Evolutionary conservation across 2,329 filamentous ascomycete genomes (phyloP).

Genomic region (Cercospora sojina): DNA sequence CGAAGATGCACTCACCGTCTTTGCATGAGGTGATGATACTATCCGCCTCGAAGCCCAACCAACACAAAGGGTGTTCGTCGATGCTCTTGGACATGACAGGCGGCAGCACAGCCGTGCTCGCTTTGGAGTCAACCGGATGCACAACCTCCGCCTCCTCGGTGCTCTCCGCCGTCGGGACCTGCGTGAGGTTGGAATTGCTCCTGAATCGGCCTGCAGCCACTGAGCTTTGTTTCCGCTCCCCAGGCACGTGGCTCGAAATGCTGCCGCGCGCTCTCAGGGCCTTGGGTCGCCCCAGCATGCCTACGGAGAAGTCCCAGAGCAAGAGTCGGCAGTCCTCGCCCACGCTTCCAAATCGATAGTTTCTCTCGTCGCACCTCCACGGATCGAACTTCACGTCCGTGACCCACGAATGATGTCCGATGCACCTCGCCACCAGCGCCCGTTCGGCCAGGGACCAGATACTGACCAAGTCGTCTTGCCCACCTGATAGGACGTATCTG

Average conservation of each 20-base stretch:
- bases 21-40: conserved; percentile 91
- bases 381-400: conserved; percentile 91
- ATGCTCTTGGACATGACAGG: conserved; percentile 86
- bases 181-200: conserved; percentile 68
- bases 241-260: conserved; percentile 54
- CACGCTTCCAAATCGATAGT: conserved; percentile 93
- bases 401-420: conserved; percentile 95
- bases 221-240: conserved; percentile 41
- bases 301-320: conserved; percentile 96
- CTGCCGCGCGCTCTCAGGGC: conserved; percentile 58
- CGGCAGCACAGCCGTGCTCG: conserved; percentile 79
- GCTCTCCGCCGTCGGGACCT: conserved; percentile 33
- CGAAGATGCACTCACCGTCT: conserved; percentile 63
- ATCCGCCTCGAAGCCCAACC: conserved; percentile 91
- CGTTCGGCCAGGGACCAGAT: conserved; percentile 90
- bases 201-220: conserved; percentile 61
- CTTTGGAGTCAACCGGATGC: conserved; percentile 81
- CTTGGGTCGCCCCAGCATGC: conserved; percentile 91
- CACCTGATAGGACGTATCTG: conserved; percentile 91
- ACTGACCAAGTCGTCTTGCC: conserved; percentile 92
- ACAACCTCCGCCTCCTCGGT: conserved; percentile 60
- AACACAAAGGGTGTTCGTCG: conserved; percentile 82
- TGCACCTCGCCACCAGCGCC: conserved; percentile 83
- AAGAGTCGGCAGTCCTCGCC: conserved; percentile 89
- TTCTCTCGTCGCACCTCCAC: conserved; percentile 93